A percentile compares a stretch with the other conserved stretches of the same genome.
Conservation (phyloP, 208 protist genomes). For the Leishmania gerbilli region DNA sequence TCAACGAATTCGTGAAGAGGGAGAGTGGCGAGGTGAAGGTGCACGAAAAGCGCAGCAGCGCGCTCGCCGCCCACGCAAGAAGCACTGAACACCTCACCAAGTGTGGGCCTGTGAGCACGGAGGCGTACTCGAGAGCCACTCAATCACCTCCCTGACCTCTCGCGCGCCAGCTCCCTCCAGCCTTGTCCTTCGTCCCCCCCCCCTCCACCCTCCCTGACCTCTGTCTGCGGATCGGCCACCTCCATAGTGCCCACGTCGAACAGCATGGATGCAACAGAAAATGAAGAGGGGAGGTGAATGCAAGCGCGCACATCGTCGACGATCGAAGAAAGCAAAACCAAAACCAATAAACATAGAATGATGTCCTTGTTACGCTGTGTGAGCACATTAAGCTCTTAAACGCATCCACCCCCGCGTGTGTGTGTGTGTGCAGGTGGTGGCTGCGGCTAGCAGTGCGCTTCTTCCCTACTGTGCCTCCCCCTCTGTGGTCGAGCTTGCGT, state of each 20-base stretch:
- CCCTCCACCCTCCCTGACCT: background rate
- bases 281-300: background rate
- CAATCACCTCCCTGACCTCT: background rate
- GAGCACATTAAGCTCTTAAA: background rate
- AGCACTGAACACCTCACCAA: background rate
- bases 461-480: background rate
- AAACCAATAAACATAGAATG: too few relatives aligned
- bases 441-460: background rate
- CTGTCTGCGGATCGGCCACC: background rate
- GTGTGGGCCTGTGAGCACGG: background rate
- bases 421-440: background rate
- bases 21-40: constrained; percentile 9
- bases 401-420: background rate
- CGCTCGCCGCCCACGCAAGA: background rate
- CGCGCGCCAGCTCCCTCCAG: background rate
- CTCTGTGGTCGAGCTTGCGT: background rate
- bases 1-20: constrained; percentile 6
- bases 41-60: background rate
- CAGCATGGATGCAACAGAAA: background rate
- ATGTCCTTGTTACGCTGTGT: background rate
- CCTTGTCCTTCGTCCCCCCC: background rate
- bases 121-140: background rate
- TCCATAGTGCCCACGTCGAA: background rate
- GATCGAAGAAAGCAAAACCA: background rate
- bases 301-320: background rate